Conservation (phyloP, 768 basidiomycete species). For the Lepiota subincarnata region DNA sequence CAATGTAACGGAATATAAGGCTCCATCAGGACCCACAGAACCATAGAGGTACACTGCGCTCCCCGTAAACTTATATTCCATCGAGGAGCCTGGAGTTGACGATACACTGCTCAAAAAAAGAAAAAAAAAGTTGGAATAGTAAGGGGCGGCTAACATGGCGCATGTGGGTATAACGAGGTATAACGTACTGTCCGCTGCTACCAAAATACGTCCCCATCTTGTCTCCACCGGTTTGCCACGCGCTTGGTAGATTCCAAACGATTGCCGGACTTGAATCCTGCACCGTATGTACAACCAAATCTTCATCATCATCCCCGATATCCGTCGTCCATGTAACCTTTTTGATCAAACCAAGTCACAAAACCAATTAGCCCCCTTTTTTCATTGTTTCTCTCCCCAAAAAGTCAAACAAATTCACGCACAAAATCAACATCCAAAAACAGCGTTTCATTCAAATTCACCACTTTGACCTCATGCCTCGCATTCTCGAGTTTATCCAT, state of each 20-base stretch:
- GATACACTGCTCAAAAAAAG: constrained; percentile 15
- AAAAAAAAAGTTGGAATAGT: no score
- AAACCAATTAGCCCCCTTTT: not conserved
- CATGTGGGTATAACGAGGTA: not conserved
- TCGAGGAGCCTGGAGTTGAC: constrained; percentile 16
- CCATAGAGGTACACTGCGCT: constrained; percentile 36
- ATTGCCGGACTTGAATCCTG: constrained; percentile 36
- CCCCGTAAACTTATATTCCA: constrained; percentile 25
- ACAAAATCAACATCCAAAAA: constrained; percentile 49
- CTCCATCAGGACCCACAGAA: constrained; percentile 29
- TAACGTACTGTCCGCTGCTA: constrained; percentile 40
- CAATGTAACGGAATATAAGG: constrained; percentile 26
- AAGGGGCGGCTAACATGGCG: not conserved
- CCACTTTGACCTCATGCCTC: constrained; percentile 34
- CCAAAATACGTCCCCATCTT: constrained; percentile 39
- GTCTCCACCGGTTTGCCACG: constrained; percentile 30
- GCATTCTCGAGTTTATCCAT: constrained; percentile 26
- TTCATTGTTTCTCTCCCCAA: no score
- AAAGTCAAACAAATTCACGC: constrained; percentile 14
- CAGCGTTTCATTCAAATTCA: constrained; percentile 20
- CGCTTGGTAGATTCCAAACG: constrained; percentile 24
- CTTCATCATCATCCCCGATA: constrained; percentile 23
- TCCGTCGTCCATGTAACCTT: constrained; percentile 31
- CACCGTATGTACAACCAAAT: constrained; percentile 21
- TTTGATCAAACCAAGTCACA: not conserved